Evolutionary conservation across 805 yeast species (phyloP), one percentile per base, ranked within the genome.

Genomic region (Scheffersomyces stipitis): DNA sequence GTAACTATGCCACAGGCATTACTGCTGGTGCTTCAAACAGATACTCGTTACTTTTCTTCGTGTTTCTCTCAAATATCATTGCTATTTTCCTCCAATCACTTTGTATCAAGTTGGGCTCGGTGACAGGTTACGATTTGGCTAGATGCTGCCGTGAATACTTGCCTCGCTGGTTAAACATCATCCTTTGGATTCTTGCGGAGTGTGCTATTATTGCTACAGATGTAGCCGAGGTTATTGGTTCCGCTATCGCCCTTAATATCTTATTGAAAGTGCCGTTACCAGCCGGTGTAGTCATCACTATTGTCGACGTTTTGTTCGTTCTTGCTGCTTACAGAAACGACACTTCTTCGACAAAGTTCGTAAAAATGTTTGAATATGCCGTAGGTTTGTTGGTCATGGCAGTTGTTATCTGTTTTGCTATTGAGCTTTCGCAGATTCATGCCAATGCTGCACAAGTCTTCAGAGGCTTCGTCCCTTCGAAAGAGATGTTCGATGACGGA

Each of bases 221-320:
- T 52, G 58, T 72, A n/a, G 77, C 78, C 7, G 78, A 73, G 48
- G 78, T 73, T 26, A 71, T 73, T 37, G 78, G 78, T 37, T 62
- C 73, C n/a, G 76, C 77, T 10, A 63, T 72, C 38, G 77, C 78
- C 0, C 55, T 73, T 44, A 73, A 73, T 45, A 70, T 73, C 28
- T 57, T 73, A 39, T 34, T 71, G 31, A 60, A 58, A 34, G 54
- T 72, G 10, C 77, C 78, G 1, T 50, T 72, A 24, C 71, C 75
- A n/a, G 78, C 76, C 1, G 78, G 77, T 29, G 73, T 71, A 16
- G 64, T 48, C 5, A 51, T 73, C 32, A 71, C 78, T 15, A 58
- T 71, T 10, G 62, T 56, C 3, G 78, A 73, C 47, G 76, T 73
- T 20, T 48, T 72, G 26, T 52, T 72, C 35, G 76, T 73, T 23